Evolutionary conservation across 1,284 basidiomycete species (phyloP), one percentile per base, ranked within the genome.

Genomic region (Ceratorhiza oryzae-sativae): DNA sequence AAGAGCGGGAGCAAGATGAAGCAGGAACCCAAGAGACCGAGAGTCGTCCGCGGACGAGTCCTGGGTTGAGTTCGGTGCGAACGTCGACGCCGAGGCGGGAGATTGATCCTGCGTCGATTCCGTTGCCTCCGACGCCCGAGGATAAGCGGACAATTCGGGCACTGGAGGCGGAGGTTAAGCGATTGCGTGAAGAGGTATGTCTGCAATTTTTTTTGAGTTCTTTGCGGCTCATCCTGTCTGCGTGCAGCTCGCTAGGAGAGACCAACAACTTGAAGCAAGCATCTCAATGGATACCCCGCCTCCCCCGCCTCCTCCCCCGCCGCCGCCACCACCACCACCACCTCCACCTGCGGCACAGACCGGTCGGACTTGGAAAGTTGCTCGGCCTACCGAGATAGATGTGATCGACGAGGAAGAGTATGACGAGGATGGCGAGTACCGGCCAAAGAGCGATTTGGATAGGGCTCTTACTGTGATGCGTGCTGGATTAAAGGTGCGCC

Each of bases 151-250:
- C 85, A 56, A 93, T 93, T 27, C 82, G 80, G 65, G 80, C 82
- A 74, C 82, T 93, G 2, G 91, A 93, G 77, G 86, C 86, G 53
- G 91, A 92, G 77, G 85, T 93, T 45, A 79, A 80, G 58, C 77
- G 82, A 58, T 78, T 93, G 58, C 87, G 84, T 74, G 84, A 85
- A 74, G 88, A 93, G 85, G 90, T 92, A 72, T 6, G 80, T 76
- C 15, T 55, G 42, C 65, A 77, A 46, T 71, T 10, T 60, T 39
- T 3, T 42, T 20, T 23, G 10, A 10, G 46, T n/a, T 60, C 13
- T 39, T 36, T 41, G 39, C 53, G 12, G 13, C 23, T n/a, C 36
- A 41, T n/a, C n/a, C n/a, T 30, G 25, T 71, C 67, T 74, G 9
- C 72, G 58, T 61, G 10, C 15, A 62, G 49, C 61, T 53, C 42